Conservation (phyloP, 116 monocot genomes). For the Iris pallida region DNA sequence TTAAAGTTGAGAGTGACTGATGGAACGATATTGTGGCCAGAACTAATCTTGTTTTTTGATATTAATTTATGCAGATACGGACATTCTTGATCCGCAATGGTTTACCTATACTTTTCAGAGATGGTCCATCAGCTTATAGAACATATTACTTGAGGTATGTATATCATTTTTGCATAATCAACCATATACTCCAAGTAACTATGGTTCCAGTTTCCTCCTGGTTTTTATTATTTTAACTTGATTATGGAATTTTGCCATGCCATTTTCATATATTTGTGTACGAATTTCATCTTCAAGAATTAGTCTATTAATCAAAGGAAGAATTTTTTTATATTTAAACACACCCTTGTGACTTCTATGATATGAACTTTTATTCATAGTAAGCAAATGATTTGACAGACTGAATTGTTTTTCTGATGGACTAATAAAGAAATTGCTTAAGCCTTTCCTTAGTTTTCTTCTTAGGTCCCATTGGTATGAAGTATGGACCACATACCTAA, state of each 20-base stretch:
- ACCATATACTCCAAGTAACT: neutral
- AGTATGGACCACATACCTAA: no score
- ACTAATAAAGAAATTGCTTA: no score
- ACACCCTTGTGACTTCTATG: no score
- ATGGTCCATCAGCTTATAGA: conserved; percentile 86
- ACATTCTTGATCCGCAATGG: conserved; percentile 99
- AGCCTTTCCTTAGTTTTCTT: no score
- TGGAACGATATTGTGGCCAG: no score
- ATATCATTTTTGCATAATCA: neutral
- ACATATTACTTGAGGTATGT: conserved; percentile 90
- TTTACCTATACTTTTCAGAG: conserved; percentile 89
- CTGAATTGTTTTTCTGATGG: no score
- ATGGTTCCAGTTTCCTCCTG: no score
- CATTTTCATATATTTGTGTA: neutral
- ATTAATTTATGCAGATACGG: conserved; percentile 46
- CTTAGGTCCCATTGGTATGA: no score
- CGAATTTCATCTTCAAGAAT: neutral
- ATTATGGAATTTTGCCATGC: neutral
- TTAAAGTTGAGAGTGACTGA: no score
- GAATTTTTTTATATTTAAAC: neutral
- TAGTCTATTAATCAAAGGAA: neutral
- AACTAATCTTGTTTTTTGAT: no score
- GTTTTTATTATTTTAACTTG: neutral
- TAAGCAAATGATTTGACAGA: no score
- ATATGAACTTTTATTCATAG: no score